phyloP scores from a whole-genome alignment of 1,284 basidiomycete species.

The Wallemia hederae region DNA sequence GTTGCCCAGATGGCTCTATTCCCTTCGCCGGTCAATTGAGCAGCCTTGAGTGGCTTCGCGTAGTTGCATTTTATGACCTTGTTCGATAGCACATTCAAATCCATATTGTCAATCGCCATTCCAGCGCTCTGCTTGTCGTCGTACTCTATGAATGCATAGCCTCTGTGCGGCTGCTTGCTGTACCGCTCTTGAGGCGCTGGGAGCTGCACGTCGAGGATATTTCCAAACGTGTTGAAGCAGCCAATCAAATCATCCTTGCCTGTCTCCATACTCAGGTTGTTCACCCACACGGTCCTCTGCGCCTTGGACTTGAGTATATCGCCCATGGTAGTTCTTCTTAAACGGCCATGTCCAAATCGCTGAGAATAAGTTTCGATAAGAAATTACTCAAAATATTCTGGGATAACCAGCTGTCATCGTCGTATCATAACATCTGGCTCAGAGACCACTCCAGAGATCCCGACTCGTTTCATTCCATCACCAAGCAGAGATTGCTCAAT shows the following conservation, averaged over 20 bases:
- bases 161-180: background rate
- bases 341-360: too few relatives aligned
- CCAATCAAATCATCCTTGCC: background rate
- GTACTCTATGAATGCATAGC: background rate
- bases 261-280: background rate
- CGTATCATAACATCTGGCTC: background rate
- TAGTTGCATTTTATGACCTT: background rate
- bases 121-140: background rate
- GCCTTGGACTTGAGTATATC: background rate
- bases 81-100: background rate
- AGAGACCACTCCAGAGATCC: background rate
- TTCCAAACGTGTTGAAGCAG: background rate
- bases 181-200: background rate
- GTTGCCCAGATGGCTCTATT: background rate
- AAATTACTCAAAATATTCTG: background rate
- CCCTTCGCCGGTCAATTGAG: background rate
- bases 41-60: background rate
- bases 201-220: background rate
- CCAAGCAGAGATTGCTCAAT: background rate
- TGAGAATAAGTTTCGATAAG: background rate
- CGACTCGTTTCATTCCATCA: background rate
- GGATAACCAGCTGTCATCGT: background rate
- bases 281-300: background rate
- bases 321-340: too few relatives aligned
- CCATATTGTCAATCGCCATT: background rate